These are phyloP conservation scores for Hortiboletus campestris DNA, from an alignment of 768 basidiomycete species.

Conservation along the genomic window DNA sequence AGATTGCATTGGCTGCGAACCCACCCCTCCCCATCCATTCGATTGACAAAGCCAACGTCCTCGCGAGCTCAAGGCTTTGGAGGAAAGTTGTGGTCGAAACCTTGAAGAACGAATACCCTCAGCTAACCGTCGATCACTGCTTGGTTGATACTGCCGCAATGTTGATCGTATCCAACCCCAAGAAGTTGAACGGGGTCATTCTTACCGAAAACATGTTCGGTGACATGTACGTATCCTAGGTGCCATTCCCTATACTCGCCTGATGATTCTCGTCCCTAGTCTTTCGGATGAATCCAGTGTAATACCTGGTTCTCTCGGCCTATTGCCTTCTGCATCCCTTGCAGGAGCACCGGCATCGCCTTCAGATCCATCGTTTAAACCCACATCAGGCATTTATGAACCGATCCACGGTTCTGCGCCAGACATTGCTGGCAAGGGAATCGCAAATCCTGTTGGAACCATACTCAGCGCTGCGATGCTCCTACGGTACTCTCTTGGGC, in stretches of 20 bases:
- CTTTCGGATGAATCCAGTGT: slow-evolving; percentile 96
- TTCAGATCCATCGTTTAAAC: slow-evolving; percentile 58
- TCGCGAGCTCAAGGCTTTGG: slow-evolving; percentile 94
- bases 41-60: slow-evolving; percentile 98
- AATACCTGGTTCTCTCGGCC: slow-evolving; percentile 95
- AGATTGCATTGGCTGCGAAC: slow-evolving; percentile 77
- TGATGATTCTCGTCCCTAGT: slow-evolving; percentile 39
- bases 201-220: slow-evolving; percentile 96
- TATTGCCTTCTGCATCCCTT: slow-evolving; percentile 94
- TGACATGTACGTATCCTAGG: slow-evolving; percentile 72
- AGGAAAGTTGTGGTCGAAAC: slow-evolving; percentile 88
- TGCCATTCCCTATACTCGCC: not conserved
- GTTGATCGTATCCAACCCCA: slow-evolving; percentile 87
- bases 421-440: slow-evolving; percentile 91
- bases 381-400: slow-evolving; percentile 89
- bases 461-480: slow-evolving; percentile 94
- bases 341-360: slow-evolving; percentile 76
- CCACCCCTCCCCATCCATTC: slow-evolving; percentile 91
- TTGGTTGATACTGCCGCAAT: slow-evolving; percentile 96
- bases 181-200: slow-evolving; percentile 92
- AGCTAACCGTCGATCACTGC: slow-evolving; percentile 83
- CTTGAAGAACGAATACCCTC: slow-evolving; percentile 81
- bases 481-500: slow-evolving; percentile 89
- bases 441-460: slow-evolving; percentile 93
- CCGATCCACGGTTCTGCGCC: slow-evolving; percentile 96